Evolutionary conservation across 257 asterid genomes (phyloP).

Genomic region (Scutellaria minor): DNA sequence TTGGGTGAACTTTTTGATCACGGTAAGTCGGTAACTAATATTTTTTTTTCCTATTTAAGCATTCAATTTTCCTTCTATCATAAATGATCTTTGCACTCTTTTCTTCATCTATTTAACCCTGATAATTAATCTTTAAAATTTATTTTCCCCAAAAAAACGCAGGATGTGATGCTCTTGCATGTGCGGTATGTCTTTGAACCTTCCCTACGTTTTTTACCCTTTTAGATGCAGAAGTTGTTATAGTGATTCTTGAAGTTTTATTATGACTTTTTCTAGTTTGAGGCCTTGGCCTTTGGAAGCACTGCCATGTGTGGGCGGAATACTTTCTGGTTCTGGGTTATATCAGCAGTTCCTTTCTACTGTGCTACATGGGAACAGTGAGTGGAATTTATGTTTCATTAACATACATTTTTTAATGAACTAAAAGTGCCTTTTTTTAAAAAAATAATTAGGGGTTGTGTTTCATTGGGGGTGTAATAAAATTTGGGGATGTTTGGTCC

Average conservation of each 20-base stretch:
- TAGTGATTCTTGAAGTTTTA: slow-evolving; percentile 26
- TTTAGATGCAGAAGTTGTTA: slow-evolving; percentile 19
- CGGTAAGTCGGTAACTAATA: slow-evolving; percentile 42
- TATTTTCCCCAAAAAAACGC: slow-evolving; percentile 38
- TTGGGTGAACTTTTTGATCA: slow-evolving; percentile 96
- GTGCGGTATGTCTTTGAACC: slow-evolving; percentile 71
- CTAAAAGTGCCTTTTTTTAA: background rate
- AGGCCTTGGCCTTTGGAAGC: slow-evolving; percentile 91
- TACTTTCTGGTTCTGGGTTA: slow-evolving; percentile 90
- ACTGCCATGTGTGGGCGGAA: slow-evolving; percentile 80
- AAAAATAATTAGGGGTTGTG: background rate
- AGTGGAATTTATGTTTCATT: slow-evolving; percentile 41
- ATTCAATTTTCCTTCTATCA: slow-evolving; percentile 15
- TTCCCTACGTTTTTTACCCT: slow-evolving; percentile 1
- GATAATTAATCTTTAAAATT: slow-evolving; percentile 31
- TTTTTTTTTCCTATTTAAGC: background rate
- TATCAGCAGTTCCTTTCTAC: slow-evolving; percentile 85
- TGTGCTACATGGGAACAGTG: slow-evolving; percentile 93
- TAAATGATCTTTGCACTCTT: slow-evolving; percentile 26
- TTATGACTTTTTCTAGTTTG: slow-evolving; percentile 55
- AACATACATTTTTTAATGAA: slow-evolving; percentile 6
- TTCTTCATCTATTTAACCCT: slow-evolving; percentile 19
- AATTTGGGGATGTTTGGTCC: background rate
- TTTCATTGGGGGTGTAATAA: background rate
- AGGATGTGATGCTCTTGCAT: slow-evolving; percentile 98